Conservation (phyloP, 495 filamentous ascomycete genomes). For the Zalerion maritima region DNA sequence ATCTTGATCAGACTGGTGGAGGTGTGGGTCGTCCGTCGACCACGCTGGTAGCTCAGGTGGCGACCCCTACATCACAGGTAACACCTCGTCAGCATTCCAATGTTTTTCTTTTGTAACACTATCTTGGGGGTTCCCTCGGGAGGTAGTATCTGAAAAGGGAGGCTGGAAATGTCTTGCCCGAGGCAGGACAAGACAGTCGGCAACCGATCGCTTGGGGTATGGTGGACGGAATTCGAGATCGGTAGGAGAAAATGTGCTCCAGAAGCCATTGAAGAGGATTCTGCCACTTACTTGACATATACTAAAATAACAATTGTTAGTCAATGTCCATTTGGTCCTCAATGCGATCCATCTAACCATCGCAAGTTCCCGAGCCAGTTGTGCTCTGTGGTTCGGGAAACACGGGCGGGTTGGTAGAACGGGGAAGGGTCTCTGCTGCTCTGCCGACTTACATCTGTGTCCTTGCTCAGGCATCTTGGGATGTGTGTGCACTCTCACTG, state of each 20-base stretch:
- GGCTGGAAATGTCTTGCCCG: conserved; percentile 3
- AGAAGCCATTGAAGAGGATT: conserved; percentile 15
- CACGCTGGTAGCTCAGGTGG: conserved; percentile 88
- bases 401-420: not conserved
- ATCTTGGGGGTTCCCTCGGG: not conserved
- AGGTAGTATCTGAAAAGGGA: conserved; percentile 1
- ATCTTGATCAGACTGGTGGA: conserved; percentile 88
- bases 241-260: conserved; percentile 3
- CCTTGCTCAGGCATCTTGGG: conserved; percentile 76
- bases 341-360: too few species aligned
- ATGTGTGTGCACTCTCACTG: too few species aligned
- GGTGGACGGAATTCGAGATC: conserved; percentile 3
- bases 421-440: conserved; percentile 1
- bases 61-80: conserved; percentile 50
- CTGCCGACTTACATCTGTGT: conserved; percentile 59
- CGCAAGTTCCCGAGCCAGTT: not conserved
- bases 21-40: conserved; percentile 70
- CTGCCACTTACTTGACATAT: conserved; percentile 75
- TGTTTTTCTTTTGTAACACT: conserved; percentile 18
- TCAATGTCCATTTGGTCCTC: conserved; percentile 6
- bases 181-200: conserved; percentile 3
- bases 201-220: not conserved
- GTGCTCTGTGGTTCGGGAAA: not conserved
- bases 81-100: conserved; percentile 8
- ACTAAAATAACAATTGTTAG: conserved; percentile 41